Conservation (phyloP, 1,139 yeast genomes). For the Taphrina flavorubra region DNA sequence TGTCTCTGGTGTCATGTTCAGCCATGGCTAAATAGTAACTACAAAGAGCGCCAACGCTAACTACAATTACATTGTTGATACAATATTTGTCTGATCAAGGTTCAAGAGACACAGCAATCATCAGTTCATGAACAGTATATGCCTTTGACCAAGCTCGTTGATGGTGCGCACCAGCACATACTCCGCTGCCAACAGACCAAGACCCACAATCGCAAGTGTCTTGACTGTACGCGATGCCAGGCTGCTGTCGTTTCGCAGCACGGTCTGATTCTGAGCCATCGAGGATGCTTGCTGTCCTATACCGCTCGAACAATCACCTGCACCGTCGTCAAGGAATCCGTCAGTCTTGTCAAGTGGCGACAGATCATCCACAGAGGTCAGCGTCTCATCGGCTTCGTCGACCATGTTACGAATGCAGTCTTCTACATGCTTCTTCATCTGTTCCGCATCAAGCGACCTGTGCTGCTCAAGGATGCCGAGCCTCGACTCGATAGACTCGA, state of each 20-base stretch:
- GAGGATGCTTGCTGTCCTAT: background rate
- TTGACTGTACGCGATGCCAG: background rate
- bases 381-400: conserved; percentile 13
- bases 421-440: conserved; percentile 15
- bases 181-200: conserved; percentile 12
- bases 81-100: background rate
- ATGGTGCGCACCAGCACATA: conserved; percentile 9
- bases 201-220: conserved; percentile 2
- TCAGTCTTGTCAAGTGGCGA: background rate
- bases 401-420: conserved; percentile 20
- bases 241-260: background rate
- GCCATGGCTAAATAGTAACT: background rate
- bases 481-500: conserved; percentile 24
- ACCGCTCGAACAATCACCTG: background rate
- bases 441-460: background rate
- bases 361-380: background rate
- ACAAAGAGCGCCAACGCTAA: conserved; percentile 1
- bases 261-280: background rate
- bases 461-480: conserved; percentile 14
- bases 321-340: background rate
- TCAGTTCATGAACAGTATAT: conserved; percentile 1
- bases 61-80: background rate
- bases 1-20: no score
- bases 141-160: conserved; percentile 21
- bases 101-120: background rate